These are phyloP conservation scores for Dysphania ambrosioides DNA, from an alignment of 148 eudicot species.

Conservation along the genomic window DNA sequence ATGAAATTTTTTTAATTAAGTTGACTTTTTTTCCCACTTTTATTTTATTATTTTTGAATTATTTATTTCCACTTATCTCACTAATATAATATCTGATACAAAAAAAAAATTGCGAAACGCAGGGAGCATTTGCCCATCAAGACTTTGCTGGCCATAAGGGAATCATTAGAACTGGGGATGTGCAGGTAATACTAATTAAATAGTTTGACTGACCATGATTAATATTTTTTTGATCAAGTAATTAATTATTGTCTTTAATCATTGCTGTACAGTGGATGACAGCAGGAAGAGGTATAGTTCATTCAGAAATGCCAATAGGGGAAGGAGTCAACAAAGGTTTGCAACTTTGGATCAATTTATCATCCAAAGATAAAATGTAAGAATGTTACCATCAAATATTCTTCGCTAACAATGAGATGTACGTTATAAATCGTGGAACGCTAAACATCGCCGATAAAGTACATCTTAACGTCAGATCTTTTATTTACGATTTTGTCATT, in stretches of 20 bases:
- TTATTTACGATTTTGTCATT: too few relatives aligned
- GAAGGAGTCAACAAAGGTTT: conserved; percentile 73
- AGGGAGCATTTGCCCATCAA: conserved; percentile 93
- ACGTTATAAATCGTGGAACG: too few relatives aligned
- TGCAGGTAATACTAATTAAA: conserved; percentile 49
- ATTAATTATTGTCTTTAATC: not conserved
- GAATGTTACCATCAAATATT: conserved; percentile 1
- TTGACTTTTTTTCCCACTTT: not conserved
- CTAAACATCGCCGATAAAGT: too few relatives aligned
- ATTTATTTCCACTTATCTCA: too few relatives aligned
- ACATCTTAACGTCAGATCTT: too few relatives aligned
- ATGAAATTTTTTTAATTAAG: not conserved
- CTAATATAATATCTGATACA: not conserved
- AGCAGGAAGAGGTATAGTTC: conserved; percentile 94
- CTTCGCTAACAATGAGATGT: too few relatives aligned
- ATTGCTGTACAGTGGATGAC: conserved; percentile 83
- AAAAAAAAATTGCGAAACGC: not conserved
- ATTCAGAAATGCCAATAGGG: conserved; percentile 93
- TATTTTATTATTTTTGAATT: too few relatives aligned
- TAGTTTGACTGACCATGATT: not conserved
- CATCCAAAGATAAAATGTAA: conserved; percentile 88
- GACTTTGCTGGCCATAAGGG: conserved; percentile 92
- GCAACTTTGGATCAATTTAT: conserved; percentile 91
- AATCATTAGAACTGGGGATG: conserved; percentile 73
- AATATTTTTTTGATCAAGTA: not conserved